Evolutionary conservation across 768 basidiomycete genomes (phyloP).

Genomic region (Mrakia gelida): DNA sequence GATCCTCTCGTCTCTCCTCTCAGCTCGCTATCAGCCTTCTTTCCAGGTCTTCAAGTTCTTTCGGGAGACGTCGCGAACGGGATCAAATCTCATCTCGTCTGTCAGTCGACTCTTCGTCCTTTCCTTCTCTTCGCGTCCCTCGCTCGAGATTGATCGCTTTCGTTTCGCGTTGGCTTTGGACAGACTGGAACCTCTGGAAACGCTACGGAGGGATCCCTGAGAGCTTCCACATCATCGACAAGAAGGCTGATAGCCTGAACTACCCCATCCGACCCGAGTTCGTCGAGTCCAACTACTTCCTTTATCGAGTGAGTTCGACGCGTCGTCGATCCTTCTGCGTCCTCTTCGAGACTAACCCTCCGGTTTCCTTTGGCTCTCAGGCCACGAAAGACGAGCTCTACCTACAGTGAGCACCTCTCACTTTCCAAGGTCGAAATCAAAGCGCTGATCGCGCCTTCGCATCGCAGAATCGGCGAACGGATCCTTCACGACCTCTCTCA

Average conservation of each 20-base stretch:
- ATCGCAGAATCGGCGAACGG: constrained; percentile 15
- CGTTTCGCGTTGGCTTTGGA: neutral
- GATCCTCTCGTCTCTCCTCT: neutral
- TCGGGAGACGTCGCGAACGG: constrained; percentile 51
- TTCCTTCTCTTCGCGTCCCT: neutral
- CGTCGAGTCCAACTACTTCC: constrained; percentile 92
- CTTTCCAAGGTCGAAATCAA: too few relatives aligned
- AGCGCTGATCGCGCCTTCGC: neutral
- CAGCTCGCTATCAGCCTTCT: constrained; percentile 72
- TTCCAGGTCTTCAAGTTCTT: constrained; percentile 80
- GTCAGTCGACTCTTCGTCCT: constrained; percentile 48
- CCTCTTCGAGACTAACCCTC: too few relatives aligned
- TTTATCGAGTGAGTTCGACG: constrained; percentile 64
- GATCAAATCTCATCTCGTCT: constrained; percentile 83
- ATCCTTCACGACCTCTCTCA: constrained; percentile 22
- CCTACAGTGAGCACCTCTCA: neutral
- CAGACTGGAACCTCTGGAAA: constrained; percentile 91
- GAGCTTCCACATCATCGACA: constrained; percentile 74
- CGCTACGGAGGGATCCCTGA: constrained; percentile 84
- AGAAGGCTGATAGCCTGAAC: constrained; percentile 41
- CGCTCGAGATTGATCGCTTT: neutral
- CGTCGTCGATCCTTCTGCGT: neutral
- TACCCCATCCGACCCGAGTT: constrained; percentile 60
- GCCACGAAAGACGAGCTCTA: constrained; percentile 26
- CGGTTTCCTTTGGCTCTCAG: neutral